Evolutionary conservation across 352 stramenopile genomes (phyloP), one percentile per base, ranked within the genome.

Genomic region (Globisporangium sylvaticum): DNA sequence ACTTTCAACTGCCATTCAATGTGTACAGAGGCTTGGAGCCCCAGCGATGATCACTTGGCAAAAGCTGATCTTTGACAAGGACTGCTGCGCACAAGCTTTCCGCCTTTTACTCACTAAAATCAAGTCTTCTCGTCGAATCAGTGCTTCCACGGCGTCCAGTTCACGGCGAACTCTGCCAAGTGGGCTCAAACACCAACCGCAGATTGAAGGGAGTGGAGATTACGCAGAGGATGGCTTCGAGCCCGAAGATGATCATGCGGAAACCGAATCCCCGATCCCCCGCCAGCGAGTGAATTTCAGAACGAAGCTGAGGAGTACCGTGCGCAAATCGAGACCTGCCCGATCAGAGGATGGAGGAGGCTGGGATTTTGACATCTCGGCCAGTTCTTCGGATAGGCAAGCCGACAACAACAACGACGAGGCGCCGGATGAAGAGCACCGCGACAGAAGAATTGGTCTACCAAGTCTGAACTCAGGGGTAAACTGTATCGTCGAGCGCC

Each of bases 61-160:
- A 44, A 86, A 83, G 58, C 67, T 90, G 24, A 66, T 90, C 15
- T 90, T 85, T 62, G 82, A 88, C 62, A 79, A 79, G 15, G 82
- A 88, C n/a, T 90, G 82, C 58, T 88, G 78, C 27, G 68, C 67
- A 0, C 78, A 88, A 58, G 79, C 82, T 24, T 84, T 88, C 57
- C 78, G 80, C 2, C 58, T 90, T 22, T 64, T 90, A 46, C 68
- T 90, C 10, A 90, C 82, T 3, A 69, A 74, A 18, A 84, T 88
- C 66, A 90, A 90, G 63, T 90, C 81, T 20, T 78, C 74, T 3
- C 62, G 69, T 20, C 69, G 39, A 8, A 58, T 58, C 22, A 69
- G 70, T 14, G 56, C 48, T 9, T 60, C 64, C 52, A 67, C 31
- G 1, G 10, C 20, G 59, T 31, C 56, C 3, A 27, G 20, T 27